Evolutionary conservation across 306 rosid species (phyloP).

Genomic region (Quercus glauca): DNA sequence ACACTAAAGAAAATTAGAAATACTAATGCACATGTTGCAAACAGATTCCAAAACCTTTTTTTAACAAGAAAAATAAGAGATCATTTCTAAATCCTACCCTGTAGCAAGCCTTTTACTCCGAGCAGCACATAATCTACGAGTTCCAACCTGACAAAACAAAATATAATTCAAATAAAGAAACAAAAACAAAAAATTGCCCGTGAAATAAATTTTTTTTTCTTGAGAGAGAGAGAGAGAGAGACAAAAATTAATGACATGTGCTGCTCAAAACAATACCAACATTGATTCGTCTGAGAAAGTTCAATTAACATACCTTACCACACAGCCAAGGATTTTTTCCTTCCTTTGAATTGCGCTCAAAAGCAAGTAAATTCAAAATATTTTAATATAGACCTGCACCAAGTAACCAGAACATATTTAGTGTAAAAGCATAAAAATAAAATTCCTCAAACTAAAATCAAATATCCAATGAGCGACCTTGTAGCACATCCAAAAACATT

Average conservation of each 20-base stretch:
- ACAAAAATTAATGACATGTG: not conserved
- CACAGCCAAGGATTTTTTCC: conserved; percentile 18
- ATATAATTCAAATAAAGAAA: not conserved
- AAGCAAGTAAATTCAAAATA: conserved; percentile 79
- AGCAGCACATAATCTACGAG: conserved; percentile 34
- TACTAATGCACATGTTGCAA: too few species aligned
- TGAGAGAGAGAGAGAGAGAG: not conserved
- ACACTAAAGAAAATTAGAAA: too few species aligned
- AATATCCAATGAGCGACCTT: not conserved
- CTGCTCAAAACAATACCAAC: not conserved
- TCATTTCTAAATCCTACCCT: conserved; percentile 33
- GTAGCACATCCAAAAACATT: not conserved
- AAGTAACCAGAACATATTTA: conserved; percentile 9
- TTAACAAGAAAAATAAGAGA: not conserved
- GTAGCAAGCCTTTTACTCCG: conserved; percentile 45
- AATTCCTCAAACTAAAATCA: not conserved
- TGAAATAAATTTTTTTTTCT: too few species aligned
- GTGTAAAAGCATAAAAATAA: conserved; percentile 13
- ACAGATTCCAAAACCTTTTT: too few species aligned
- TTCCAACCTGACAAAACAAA: conserved; percentile 36
- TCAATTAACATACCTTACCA: conserved; percentile 39
- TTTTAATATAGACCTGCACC: conserved; percentile 60
- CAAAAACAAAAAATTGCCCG: not conserved
- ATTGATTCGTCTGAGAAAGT: not conserved
- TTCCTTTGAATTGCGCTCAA: conserved; percentile 50